Evolutionary conservation across 345 rosid genomes (phyloP).

Genomic region (Chamaenerion angustifolium): DNA sequence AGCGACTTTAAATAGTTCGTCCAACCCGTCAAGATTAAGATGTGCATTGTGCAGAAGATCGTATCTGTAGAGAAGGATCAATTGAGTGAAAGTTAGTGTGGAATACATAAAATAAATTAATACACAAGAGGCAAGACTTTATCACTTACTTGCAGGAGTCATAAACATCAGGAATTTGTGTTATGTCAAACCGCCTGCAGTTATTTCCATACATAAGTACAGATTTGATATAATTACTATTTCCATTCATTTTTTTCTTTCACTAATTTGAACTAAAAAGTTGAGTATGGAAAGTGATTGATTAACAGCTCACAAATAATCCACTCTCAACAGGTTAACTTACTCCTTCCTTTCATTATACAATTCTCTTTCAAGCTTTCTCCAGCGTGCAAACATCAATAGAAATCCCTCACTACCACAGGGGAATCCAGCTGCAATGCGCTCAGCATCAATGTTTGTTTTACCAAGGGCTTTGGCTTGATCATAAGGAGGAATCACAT

Average conservation of each 20-base stretch:
- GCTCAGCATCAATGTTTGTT: slow-evolving; percentile 85
- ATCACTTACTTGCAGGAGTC: slow-evolving; percentile 98
- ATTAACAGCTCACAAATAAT: background rate
- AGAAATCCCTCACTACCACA: slow-evolving; percentile 99
- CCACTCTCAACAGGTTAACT: background rate
- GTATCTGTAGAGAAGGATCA: slow-evolving; percentile 35
- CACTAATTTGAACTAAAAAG: no score
- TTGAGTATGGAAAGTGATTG: no score
- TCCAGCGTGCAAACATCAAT: slow-evolving; percentile 99
- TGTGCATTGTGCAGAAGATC: slow-evolving; percentile 96
- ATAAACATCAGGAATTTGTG: slow-evolving; percentile 98
- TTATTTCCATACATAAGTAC: slow-evolving; percentile 3
- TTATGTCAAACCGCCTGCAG: slow-evolving; percentile 88
- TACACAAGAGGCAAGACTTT: slow-evolving; percentile 6
- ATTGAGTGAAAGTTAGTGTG: background rate
- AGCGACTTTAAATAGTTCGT: slow-evolving; percentile 87
- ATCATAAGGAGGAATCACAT: slow-evolving; percentile 70
- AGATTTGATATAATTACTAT: no score
- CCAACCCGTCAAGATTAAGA: slow-evolving; percentile 76
- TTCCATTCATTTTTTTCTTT: no score
- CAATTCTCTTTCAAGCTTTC: slow-evolving; percentile 93
- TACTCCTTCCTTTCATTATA: slow-evolving; percentile 94
- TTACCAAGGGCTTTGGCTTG: slow-evolving; percentile 99
- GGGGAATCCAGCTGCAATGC: slow-evolving; percentile 96
- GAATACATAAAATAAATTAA: background rate